Base-by-base conservation (phyloP, 352 stramenopile genomes). In the Phytophthora rubi region DNA sequence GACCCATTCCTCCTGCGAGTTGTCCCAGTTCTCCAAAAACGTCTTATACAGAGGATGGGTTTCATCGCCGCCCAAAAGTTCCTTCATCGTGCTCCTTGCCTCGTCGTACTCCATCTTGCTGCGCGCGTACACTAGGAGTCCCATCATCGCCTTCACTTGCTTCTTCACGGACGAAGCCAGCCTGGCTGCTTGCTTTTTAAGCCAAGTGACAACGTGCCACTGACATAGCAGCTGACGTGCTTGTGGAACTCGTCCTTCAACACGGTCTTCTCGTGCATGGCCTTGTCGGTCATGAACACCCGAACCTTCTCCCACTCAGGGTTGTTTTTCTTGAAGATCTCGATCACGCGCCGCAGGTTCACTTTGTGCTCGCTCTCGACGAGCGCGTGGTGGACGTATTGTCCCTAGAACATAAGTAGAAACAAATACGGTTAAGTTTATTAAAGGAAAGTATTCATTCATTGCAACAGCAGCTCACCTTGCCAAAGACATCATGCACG, bases 241-340 rank as follows among this genome's bases (percentile, higher is more conserved):
- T n/a, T n/a, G 52, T 2, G 35, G 35, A 15, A 45, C 51, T 56
- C 42, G 15, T 16, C 10, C 28, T 56, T 56, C 2, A 30, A 44
- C 1, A 30, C 28, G 23, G 42, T 15, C 13, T 68, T 68, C 15
- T 73, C 53, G 23, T 60, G 52, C 0, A 64, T 9, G 0, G 52
- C 45, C 3, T 73, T 73, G n/a, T 65, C 47, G 2, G 47, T 65
- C 33, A 65, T 61, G 2, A 64, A 13, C 0, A 62, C 44, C 0
- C 26, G 28, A 18, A 63, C 49, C 1, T 72, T 60, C 0, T 8
- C 5, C 21, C 59, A 63, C 0, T 26, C 42, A 0, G 53, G 42
- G 12, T 68, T 73, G 44, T 68, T 51, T 2, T 56, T 21, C 3
- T 68, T 55, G 37, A 73, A 73, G 8, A 42, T 55, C 1, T 68